These are phyloP conservation scores for Lobulomyces angularis DNA, from an alignment of 192 early-diverging fungal species.

Conservation along the genomic window DNA sequence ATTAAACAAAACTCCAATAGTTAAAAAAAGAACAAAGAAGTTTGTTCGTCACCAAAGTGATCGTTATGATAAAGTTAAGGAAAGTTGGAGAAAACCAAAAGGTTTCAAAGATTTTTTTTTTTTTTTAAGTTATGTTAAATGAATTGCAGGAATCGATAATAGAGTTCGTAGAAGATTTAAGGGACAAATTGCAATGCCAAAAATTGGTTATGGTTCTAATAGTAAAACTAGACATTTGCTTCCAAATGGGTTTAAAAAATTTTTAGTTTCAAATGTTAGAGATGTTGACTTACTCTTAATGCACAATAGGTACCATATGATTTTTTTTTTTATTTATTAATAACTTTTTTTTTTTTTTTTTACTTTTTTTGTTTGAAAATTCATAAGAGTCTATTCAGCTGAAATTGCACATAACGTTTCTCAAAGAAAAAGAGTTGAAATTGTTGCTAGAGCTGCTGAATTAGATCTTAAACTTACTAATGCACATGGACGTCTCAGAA, in stretches of 20 bases:
- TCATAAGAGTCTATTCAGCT: conserved; percentile 91
- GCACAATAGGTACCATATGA: no score
- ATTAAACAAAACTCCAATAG: conserved; percentile 84
- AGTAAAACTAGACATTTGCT: conserved; percentile 90
- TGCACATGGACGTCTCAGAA: conserved; percentile 70
- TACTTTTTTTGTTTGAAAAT: no score
- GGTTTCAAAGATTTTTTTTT: background rate
- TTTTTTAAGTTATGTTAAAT: background rate
- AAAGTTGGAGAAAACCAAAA: conserved; percentile 97
- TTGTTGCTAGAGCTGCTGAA: conserved; percentile 89
- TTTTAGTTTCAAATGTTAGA: conserved; percentile 76
- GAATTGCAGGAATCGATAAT: conserved; percentile 85
- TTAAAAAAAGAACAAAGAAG: conserved; percentile 97
- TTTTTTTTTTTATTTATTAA: no score
- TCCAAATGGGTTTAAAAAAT: conserved; percentile 99
- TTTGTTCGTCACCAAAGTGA: conserved; percentile 98
- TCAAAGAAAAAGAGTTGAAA: conserved; percentile 83
- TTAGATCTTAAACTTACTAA: conserved; percentile 95
- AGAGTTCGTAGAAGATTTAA: conserved; percentile 95
- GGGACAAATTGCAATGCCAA: conserved; percentile 94
- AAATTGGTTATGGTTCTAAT: conserved; percentile 99
- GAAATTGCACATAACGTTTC: conserved; percentile 98
- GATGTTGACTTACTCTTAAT: conserved; percentile 95
- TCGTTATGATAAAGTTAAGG: conserved; percentile 90
- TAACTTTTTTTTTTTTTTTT: no score